phyloP scores from a whole-genome alignment of 192 early-diverging fungal genomes.

The Coemansia sp. region DNA sequence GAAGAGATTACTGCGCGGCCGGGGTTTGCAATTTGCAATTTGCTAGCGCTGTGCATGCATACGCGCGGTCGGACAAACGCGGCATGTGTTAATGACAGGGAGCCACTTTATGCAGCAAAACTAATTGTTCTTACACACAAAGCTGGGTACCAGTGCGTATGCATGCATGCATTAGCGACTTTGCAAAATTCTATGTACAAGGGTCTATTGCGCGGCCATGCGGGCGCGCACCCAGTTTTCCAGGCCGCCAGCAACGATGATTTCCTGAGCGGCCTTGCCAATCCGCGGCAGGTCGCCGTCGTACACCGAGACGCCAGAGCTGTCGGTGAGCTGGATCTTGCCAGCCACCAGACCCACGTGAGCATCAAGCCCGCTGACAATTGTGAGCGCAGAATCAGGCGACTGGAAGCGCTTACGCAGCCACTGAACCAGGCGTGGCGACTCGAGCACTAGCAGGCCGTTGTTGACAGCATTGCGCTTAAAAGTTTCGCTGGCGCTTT shows the following conservation, averaged over 20 bases:
- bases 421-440: constrained; percentile 75
- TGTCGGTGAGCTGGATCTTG: constrained; percentile 40
- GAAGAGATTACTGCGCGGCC: too few species aligned
- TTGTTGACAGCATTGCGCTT: constrained; percentile 99
- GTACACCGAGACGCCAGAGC: constrained; percentile 16
- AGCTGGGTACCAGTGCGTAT: background rate
- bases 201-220: constrained; percentile 36
- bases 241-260: constrained; percentile 90
- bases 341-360: constrained; percentile 75
- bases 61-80: background rate
- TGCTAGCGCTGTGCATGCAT: constrained; percentile 1
- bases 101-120: constrained; percentile 4
- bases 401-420: constrained; percentile 55
- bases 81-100: background rate
- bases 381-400: constrained; percentile 55
- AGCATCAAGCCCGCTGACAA: constrained; percentile 73
- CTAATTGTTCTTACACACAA: background rate
- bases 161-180: background rate
- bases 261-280: constrained; percentile 96
- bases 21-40: background rate
- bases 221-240: constrained; percentile 92
- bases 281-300: constrained; percentile 57
- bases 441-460: constrained; percentile 88
- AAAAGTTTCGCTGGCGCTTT: constrained; percentile 95
- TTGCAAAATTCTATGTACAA: constrained; percentile 6